These are phyloP conservation scores for Aspergillus mulundensis DNA, from an alignment of 495 filamentous ascomycete species.

Conservation along the genomic window DNA sequence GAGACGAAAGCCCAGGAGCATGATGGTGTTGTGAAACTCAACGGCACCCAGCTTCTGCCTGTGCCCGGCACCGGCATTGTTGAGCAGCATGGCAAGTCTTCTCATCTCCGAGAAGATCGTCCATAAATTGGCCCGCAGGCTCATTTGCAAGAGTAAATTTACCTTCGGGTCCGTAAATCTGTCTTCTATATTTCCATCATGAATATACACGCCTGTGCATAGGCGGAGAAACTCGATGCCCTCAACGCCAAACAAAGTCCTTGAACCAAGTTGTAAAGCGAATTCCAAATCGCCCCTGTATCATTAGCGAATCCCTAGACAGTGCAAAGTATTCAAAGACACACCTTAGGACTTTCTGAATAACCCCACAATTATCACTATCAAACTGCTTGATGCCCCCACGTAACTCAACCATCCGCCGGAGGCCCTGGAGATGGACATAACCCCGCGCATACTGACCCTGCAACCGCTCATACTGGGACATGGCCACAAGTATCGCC, in stretches of 20 bases:
- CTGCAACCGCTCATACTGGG: slow-evolving; percentile 2
- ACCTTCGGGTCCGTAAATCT: not conserved
- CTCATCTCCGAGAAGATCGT: not conserved
- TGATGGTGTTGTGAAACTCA: not conserved
- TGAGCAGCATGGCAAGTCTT: not conserved
- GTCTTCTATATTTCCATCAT: not conserved
- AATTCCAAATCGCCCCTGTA: slow-evolving; percentile 1
- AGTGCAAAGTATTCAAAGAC: not conserved
- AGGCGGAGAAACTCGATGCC: not conserved
- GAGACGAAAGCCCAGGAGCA: not conserved
- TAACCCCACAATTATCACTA: not conserved
- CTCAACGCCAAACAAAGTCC: not conserved
- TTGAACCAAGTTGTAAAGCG: slow-evolving; percentile 1
- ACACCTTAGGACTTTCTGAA: slow-evolving; percentile 1
- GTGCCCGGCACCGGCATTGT: not conserved
- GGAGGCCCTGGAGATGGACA: not conserved
- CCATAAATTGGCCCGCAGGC: not conserved
- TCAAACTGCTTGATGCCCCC: not conserved
- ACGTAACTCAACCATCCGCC: not conserved
- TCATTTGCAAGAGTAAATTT: not conserved
- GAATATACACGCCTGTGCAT: not conserved
- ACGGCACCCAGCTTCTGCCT: not conserved
- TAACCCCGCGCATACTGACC: not conserved
- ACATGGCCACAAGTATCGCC: not conserved
- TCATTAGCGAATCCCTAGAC: not conserved